Conservation (phyloP, 192 early-diverging fungal species). For the Coemansia sp. region DNA sequence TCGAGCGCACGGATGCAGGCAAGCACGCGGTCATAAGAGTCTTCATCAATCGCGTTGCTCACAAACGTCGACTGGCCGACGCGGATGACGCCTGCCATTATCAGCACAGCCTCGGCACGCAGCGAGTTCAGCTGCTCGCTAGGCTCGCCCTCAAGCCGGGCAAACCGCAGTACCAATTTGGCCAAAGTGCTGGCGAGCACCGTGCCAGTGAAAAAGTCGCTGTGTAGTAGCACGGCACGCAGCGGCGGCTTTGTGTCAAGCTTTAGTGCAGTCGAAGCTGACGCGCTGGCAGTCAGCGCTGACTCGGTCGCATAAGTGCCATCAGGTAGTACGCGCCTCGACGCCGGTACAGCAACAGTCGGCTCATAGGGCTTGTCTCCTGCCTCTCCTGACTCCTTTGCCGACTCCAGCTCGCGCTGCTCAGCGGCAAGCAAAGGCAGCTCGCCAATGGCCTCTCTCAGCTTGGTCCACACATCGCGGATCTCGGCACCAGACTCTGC, state of each 20-base stretch:
- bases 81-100: slow-evolving; percentile 93
- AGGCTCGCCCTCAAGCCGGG: slow-evolving; percentile 13
- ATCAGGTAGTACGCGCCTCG: slow-evolving; percentile 86
- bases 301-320: slow-evolving; percentile 98
- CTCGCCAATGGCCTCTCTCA: slow-evolving; percentile 84
- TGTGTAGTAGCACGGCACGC: slow-evolving; percentile 78
- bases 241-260: slow-evolving; percentile 44
- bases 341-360: slow-evolving; percentile 37
- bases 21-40: slow-evolving; percentile 90
- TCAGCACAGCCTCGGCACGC: slow-evolving; percentile 96
- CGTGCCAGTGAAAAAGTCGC: slow-evolving; percentile 90
- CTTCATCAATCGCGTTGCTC: slow-evolving; percentile 91
- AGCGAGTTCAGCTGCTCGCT: slow-evolving; percentile 67
- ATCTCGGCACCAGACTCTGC: slow-evolving; percentile 75
- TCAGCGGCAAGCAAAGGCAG: slow-evolving; percentile 94
- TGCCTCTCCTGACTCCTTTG: slow-evolving; percentile 56
- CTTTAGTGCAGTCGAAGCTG: slow-evolving; percentile 52
- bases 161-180: slow-evolving; percentile 85
- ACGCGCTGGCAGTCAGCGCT: slow-evolving; percentile 65
- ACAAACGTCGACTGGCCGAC: slow-evolving; percentile 88
- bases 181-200: slow-evolving; percentile 88
- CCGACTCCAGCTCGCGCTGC: slow-evolving; percentile 78
- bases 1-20: slow-evolving; percentile 80
- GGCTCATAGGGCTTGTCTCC: slow-evolving; percentile 28
- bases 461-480: slow-evolving; percentile 77